Conservation (phyloP, 192 early-diverging fungal genomes). For the Coemansia sp. region DNA sequence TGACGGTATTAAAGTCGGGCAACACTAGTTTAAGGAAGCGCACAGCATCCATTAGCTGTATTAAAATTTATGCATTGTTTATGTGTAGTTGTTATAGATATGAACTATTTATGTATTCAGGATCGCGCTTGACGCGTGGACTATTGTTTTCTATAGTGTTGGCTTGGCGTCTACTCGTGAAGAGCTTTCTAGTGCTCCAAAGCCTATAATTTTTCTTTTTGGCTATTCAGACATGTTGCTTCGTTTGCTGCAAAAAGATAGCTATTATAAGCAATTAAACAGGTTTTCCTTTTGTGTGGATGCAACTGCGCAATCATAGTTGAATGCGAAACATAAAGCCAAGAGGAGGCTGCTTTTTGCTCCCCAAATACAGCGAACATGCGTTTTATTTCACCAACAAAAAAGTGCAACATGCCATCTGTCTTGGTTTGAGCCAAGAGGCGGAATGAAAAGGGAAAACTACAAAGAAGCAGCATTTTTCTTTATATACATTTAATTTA, state of each 20-base stretch:
- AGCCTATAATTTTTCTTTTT: background rate
- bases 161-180: background rate
- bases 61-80: background rate
- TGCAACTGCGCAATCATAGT: background rate
- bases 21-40: conserved; percentile 9
- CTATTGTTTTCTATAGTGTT: too few species aligned
- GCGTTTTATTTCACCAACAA: background rate
- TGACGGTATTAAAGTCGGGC: conserved; percentile 39
- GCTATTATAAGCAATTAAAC: background rate
- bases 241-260: background rate
- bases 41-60: background rate
- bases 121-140: background rate
- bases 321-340: background rate
- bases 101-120: background rate
- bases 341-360: background rate
- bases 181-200: background rate
- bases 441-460: background rate
- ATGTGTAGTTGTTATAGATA: background rate
- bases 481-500: background rate
- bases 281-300: background rate
- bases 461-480: background rate
- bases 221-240: background rate
- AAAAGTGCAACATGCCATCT: too few species aligned
- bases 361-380: background rate
- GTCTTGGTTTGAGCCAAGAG: too few species aligned